phyloP scores from a whole-genome alignment of 371 early-diverging fungal species.

The Rhizopus microsporus region DNA sequence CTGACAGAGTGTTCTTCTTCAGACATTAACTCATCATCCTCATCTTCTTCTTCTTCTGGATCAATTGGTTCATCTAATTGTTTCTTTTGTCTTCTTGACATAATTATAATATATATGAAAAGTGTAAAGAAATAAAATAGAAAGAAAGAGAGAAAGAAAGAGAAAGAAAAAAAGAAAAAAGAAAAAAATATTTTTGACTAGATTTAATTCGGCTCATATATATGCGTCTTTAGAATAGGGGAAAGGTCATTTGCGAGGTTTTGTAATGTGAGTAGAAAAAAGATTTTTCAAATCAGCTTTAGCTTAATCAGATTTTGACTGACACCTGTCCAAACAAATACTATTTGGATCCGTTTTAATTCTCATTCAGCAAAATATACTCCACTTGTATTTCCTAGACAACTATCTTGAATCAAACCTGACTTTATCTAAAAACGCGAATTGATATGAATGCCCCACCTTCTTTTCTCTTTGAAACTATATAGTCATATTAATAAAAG shows the following conservation, averaged over 20 bases:
- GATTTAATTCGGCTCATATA: neutral
- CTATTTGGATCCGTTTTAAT: no score
- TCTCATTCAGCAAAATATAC: no score
- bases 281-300: neutral
- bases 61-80: neutral
- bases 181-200: neutral
- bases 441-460: no score
- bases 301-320: no score
- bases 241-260: slow-evolving; percentile 5
- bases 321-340: no score
- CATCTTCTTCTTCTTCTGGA: slow-evolving; percentile 2
- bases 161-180: slow-evolving; percentile 1
- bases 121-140: neutral
- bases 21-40: slow-evolving; percentile 1
- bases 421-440: no score
- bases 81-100: neutral
- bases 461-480: no score
- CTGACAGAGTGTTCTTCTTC: neutral
- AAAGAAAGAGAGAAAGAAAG: neutral
- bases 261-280: slow-evolving; percentile 1
- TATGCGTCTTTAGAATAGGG: slow-evolving; percentile 6
- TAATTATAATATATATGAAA: slow-evolving; percentile 1
- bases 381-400: no score
- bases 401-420: no score
- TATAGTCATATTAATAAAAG: no score